phyloP scores from a whole-genome alignment of 2,329 filamentous ascomycete genomes.

The Fonsecaea multimorphosa region DNA sequence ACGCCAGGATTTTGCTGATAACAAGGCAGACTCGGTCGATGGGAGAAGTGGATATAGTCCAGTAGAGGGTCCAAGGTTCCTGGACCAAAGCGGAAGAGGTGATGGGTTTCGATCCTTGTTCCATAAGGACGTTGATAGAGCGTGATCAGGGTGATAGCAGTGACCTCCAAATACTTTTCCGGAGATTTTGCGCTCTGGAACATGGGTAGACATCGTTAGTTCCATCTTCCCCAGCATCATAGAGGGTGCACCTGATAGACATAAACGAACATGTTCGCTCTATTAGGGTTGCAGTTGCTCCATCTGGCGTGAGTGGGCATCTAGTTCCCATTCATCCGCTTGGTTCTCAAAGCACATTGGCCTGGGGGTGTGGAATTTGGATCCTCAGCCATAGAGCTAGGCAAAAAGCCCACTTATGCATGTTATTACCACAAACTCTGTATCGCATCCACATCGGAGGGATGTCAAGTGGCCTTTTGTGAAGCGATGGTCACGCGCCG shows the following conservation, averaged over 20 bases:
- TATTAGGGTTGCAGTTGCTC: constrained; percentile 7
- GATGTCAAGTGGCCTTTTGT: background rate
- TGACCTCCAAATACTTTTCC: background rate
- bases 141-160: constrained; percentile 10
- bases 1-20: background rate
- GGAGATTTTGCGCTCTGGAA: constrained; percentile 1
- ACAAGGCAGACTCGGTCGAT: constrained; percentile 14
- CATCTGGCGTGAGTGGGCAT: background rate
- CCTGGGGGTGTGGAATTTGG: background rate
- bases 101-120: constrained; percentile 5
- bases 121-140: constrained; percentile 1
- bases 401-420: background rate
- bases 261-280: background rate
- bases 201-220: constrained; percentile 5
- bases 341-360: background rate
- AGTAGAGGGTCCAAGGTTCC: background rate
- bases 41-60: background rate
- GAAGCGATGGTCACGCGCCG: background rate
- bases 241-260: background rate
- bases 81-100: background rate
- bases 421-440: background rate
- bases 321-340: background rate
- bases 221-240: background rate
- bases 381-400: background rate
- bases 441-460: background rate